Evolutionary conservation across 768 basidiomycete species (phyloP).

Genomic region (Sarcomyxa edulis): DNA sequence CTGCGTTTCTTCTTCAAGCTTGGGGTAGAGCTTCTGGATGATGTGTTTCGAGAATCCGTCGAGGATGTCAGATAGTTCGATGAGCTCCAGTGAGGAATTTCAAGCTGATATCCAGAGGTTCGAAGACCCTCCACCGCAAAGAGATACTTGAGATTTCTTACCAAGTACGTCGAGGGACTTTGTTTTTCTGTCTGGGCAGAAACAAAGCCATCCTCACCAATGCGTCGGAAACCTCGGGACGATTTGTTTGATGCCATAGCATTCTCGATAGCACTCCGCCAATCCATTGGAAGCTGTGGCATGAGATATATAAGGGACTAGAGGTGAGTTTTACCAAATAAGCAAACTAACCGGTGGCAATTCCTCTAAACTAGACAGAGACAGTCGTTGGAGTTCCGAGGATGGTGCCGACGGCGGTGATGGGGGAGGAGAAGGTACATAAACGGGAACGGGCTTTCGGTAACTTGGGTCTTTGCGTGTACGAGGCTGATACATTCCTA

Average conservation of each 20-base stretch:
- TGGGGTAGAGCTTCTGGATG: conserved; percentile 1
- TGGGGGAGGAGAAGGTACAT: conserved; percentile 59
- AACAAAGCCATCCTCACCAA: not conserved
- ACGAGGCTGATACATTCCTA: conserved; percentile 4
- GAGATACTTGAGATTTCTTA: too few relatives aligned
- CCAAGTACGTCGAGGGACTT: conserved; percentile 5
- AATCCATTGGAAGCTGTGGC: conserved; percentile 27
- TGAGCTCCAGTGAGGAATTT: not conserved
- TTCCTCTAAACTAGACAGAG: conserved; percentile 1
- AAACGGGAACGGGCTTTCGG: conserved; percentile 66
- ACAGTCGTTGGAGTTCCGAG: conserved; percentile 8
- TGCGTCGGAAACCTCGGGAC: too few relatives aligned
- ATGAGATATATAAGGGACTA: too few relatives aligned
- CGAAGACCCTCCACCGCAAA: too few relatives aligned
- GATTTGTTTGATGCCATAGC: too few relatives aligned
- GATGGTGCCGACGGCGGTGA: conserved; percentile 24
- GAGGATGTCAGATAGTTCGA: not conserved
- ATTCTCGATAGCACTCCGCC: conserved; percentile 27
- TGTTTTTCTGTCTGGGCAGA: not conserved
- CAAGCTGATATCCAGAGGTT: not conserved
- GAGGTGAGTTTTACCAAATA: too few relatives aligned
- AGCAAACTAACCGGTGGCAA: conserved; percentile 5
- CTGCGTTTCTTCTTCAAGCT: conserved; percentile 14
- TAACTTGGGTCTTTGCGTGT: conserved; percentile 42
- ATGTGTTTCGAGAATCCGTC: not conserved